phyloP scores from a whole-genome alignment of 441 rosid species.

The Corymbia citriodora region DNA sequence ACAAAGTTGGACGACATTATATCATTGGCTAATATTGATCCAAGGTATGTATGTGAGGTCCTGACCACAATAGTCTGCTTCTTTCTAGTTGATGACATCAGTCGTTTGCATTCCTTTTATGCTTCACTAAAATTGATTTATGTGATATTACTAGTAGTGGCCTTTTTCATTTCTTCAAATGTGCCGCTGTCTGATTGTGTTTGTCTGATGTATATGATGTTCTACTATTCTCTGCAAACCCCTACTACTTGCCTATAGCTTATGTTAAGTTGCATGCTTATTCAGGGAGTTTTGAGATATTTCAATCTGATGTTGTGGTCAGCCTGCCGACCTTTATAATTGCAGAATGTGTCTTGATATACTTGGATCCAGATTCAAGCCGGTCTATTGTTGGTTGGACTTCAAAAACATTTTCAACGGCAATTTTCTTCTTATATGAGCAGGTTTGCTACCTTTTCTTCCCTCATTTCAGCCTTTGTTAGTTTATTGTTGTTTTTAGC shows the following conservation, averaged over 20 bases:
- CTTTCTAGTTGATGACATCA: not conserved
- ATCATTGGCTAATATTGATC: constrained; percentile 72
- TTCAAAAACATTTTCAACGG: constrained; percentile 60
- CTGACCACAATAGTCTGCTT: not conserved
- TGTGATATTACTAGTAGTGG: not conserved
- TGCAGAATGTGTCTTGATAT: constrained; percentile 98
- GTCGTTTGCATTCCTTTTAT: not conserved
- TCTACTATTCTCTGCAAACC: not conserved
- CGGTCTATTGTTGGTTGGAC: constrained; percentile 76
- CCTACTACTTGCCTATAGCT: not conserved
- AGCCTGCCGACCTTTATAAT: constrained; percentile 97
- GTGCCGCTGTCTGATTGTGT: not conserved
- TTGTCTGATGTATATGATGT: not conserved
- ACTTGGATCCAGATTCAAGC: constrained; percentile 91
- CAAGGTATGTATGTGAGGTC: constrained; percentile 41
- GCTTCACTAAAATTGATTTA: not conserved
- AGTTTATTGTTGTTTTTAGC: not conserved
- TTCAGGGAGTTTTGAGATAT: constrained; percentile 14
- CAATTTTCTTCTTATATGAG: constrained; percentile 88
- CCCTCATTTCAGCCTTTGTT: not conserved
- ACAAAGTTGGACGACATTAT: constrained; percentile 63
- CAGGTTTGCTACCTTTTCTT: constrained; percentile 47
- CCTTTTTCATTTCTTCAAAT: not conserved
- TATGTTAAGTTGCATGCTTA: constrained; percentile 6
- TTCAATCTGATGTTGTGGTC: constrained; percentile 61